Base-by-base conservation (phyloP, 2,329 filamentous ascomycete genomes). In the Apiospora hydei region DNA sequence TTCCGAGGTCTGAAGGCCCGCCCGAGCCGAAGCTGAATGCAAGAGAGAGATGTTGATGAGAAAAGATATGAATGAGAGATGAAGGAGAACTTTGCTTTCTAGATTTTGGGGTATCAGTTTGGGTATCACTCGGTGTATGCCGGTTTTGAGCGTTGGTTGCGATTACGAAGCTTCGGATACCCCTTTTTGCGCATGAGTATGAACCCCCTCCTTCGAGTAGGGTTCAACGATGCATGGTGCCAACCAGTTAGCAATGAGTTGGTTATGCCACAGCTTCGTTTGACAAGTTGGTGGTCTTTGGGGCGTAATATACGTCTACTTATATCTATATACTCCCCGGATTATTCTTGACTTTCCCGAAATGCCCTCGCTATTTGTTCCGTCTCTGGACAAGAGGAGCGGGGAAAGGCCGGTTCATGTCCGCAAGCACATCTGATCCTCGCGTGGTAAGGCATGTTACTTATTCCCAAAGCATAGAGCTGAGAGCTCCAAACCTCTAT, bases 1-100 rank as follows among this genome's bases (percentile, higher is more conserved):
- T 53, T 72, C 72, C 14, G 73, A 77, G 69, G 74, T 41, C 18
- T 64, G 21, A 64, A 57, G 51, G 26, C 14, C 5, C 21, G 26
- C 26, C 7, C 26, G 11, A 26, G 49, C 14, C 26, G 26, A 57
- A 8, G 11, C 24, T 30, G 51, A 6, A 4, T 26, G 4, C 21
- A 51, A 13, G 8, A 18, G 26, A 0, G 26, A 18, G 13, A 34
- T 14, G 26, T 57, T 57, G 26, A 34, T 30, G 16, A 38, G 30
- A 61, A 14, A 38, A 3, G 30, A 14, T 13, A 61, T 61, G 18
- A n/a, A 61, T 38, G 44, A n/a, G 46, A 8, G 2, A 57, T 18
- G 51, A 18, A 18, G 11, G 14, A 57, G 26, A 6, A 24, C 11
- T 13, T 13, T 57, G 16, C 1, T 53, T 30, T 30, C 8, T 34